phyloP scores from a whole-genome alignment of 805 yeast species.

The Clavispora vitiphila region DNA sequence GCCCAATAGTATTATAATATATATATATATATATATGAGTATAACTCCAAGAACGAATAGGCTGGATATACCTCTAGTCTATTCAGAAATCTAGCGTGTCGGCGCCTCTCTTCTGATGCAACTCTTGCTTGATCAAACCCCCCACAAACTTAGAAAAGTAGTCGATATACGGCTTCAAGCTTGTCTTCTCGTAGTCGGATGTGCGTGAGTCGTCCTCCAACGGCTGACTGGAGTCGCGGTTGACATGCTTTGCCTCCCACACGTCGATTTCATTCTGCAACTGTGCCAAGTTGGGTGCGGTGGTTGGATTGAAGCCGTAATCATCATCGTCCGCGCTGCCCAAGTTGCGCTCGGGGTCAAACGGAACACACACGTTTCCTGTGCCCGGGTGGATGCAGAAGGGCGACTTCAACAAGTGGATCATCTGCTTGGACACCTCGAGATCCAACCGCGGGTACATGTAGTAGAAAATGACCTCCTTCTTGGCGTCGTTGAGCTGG shows the following conservation, averaged over 20 bases:
- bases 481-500: conserved; percentile 62
- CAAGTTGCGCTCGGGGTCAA: conserved; percentile 43
- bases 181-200: conserved; percentile 57
- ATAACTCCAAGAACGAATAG: too few species aligned
- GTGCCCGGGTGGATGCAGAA: conserved; percentile 97
- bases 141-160: conserved; percentile 61
- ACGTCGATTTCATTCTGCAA: conserved; percentile 61
- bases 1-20: too few species aligned
- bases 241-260: conserved; percentile 35
- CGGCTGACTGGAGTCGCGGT: conserved; percentile 23
- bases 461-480: conserved; percentile 73
- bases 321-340: conserved; percentile 30
- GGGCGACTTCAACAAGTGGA: conserved; percentile 91
- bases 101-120: conserved; percentile 24
- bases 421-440: conserved; percentile 84
- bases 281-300: conserved; percentile 68
- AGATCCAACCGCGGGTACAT: conserved; percentile 90
- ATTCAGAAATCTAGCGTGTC: conserved; percentile 29
- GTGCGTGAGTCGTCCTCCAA: conserved; percentile 20
- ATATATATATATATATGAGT: too few species aligned
- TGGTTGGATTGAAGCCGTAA: conserved; percentile 67
- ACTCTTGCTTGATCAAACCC: conserved; percentile 52
- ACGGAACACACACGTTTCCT: conserved; percentile 92
- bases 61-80: too few species aligned
- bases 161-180: conserved; percentile 66